These are phyloP conservation scores for Phytophthora fragariae DNA, from an alignment of 352 stramenopile species.

Conservation along the genomic window DNA sequence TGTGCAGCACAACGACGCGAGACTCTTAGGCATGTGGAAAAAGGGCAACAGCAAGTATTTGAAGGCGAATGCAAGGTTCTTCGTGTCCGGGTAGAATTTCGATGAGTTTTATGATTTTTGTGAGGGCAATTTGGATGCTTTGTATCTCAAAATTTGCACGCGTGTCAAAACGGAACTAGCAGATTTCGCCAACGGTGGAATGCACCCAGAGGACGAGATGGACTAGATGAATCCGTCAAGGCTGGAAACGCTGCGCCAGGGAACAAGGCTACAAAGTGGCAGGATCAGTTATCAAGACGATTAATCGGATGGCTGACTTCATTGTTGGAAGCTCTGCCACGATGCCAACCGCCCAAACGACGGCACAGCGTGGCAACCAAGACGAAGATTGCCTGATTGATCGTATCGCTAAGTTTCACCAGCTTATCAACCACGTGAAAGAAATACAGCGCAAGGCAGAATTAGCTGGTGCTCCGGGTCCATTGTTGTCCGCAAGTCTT, in stretches of 20 bases:
- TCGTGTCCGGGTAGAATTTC: neutral
- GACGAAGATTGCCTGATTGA: neutral
- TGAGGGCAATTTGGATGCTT: constrained; percentile 1
- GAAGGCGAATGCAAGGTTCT: constrained; percentile 3
- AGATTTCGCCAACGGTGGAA: neutral
- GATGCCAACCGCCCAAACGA: neutral
- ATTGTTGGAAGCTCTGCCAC: neutral
- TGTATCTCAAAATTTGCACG: neutral
- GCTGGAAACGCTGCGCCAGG: neutral
- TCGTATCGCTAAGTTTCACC: neutral
- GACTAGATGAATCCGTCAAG: neutral
- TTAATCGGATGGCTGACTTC: constrained; percentile 1
- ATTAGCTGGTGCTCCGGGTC: neutral
- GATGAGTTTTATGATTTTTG: neutral
- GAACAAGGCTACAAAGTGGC: neutral
- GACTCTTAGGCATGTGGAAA: neutral
- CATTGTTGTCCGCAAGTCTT: neutral
- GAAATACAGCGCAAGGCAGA: neutral
- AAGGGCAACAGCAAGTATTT: neutral
- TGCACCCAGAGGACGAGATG: neutral
- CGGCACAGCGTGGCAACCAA: neutral
- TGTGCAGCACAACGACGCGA: constrained; percentile 1
- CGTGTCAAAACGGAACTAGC: neutral
- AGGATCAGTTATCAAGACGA: neutral
- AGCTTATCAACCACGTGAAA: neutral